Conservation (phyloP, 805 yeast genomes). For the Yamadazyma laniorum region DNA sequence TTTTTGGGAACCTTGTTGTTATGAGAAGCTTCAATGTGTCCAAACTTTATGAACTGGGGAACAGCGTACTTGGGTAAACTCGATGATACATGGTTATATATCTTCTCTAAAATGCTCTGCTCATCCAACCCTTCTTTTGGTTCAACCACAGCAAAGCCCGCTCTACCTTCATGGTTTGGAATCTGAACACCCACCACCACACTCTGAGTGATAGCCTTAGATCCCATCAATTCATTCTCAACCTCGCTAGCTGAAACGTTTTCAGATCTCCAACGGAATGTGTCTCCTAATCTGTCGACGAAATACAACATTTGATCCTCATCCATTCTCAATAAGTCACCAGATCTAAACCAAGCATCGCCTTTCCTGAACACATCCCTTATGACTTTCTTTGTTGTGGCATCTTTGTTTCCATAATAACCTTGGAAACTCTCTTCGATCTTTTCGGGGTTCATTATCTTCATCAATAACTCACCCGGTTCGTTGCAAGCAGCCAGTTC, state of each 20-base stretch:
- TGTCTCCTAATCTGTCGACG: conserved; percentile 91
- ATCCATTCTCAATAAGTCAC: conserved; percentile 76
- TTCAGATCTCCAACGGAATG: conserved; percentile 95
- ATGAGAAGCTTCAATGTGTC: conserved; percentile 62
- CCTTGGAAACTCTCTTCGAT: conserved; percentile 85
- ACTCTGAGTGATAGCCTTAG: conserved; percentile 53
- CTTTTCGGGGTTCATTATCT: conserved; percentile 58
- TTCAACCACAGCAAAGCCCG: conserved; percentile 83
- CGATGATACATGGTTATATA: conserved; percentile 26
- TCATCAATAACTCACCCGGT: conserved; percentile 88
- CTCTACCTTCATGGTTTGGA: conserved; percentile 90
- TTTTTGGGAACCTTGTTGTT: conserved; percentile 81
- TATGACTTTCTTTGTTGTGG: conserved; percentile 73
- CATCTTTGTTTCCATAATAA: conserved; percentile 74
- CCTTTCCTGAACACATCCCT: conserved; percentile 77
- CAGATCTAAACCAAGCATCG: conserved; percentile 89
- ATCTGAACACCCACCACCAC: conserved; percentile 87
- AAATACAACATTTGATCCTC: conserved; percentile 70
- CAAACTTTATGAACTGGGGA: conserved; percentile 74
- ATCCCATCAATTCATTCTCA: conserved; percentile 65
- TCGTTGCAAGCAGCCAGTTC: conserved; percentile 52
- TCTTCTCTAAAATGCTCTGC: conserved; percentile 26
- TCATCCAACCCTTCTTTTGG: conserved; percentile 37
- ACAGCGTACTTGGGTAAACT: conserved; percentile 80
- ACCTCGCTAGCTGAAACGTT: conserved; percentile 93